These are phyloP conservation scores for Pyracantha coccinea DNA, from an alignment of 331 rosid species.

Conservation along the genomic window DNA sequence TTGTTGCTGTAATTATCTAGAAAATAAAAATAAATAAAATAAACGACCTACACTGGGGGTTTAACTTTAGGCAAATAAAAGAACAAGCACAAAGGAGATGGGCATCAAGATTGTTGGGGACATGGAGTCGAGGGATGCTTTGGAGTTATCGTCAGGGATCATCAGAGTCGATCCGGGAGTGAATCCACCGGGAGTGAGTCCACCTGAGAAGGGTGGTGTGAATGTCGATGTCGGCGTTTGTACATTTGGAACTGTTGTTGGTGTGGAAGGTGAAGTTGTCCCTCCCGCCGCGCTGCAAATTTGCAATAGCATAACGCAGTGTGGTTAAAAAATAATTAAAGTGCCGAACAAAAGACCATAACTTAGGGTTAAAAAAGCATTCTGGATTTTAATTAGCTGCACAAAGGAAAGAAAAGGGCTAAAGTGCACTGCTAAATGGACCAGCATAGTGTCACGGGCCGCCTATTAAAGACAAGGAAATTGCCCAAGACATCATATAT, in stretches of 20 bases:
- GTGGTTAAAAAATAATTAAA: no score
- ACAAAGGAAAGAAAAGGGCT: not conserved
- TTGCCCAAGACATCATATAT: no score
- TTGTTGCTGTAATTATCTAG: not conserved
- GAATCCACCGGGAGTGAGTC: constrained; percentile 17
- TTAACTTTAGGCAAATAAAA: constrained; percentile 11
- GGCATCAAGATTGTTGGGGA: constrained; percentile 14
- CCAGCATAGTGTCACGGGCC: no score
- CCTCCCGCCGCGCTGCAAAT: constrained; percentile 74
- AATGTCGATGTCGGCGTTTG: constrained; percentile 31
- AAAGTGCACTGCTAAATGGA: not conserved
- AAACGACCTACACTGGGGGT: constrained; percentile 7
- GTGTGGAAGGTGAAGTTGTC: constrained; percentile 37
- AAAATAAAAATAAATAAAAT: not conserved
- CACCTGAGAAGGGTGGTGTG: constrained; percentile 29
- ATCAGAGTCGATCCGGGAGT: constrained; percentile 53
- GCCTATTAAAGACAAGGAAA: no score
- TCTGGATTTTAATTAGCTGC: not conserved
- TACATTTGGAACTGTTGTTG: constrained; percentile 24
- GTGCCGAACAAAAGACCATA: not conserved
- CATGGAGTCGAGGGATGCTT: constrained; percentile 20
- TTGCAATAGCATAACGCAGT: not conserved
- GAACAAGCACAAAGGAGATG: constrained; percentile 9
- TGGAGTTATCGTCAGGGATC: constrained; percentile 44
- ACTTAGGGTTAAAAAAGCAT: not conserved